Evolutionary conservation across 805 yeast genomes (phyloP).

Genomic region (Teunomyces atbi): DNA sequence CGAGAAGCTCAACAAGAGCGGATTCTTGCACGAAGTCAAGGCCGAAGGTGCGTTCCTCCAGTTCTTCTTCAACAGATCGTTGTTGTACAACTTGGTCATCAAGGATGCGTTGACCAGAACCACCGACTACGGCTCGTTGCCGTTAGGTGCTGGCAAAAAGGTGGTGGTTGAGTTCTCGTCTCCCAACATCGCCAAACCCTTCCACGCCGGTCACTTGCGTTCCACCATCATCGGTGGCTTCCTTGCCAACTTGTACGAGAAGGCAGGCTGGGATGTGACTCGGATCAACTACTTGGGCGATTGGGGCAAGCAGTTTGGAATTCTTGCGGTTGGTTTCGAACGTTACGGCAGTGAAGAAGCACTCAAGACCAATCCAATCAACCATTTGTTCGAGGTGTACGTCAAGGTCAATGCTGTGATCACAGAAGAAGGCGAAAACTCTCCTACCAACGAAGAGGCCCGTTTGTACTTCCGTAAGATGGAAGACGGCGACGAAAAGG

Average conservation of each 20-base stretch:
- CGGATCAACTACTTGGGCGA: constrained; percentile 96
- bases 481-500: constrained; percentile 90
- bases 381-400: constrained; percentile 92
- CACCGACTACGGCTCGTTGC: constrained; percentile 68
- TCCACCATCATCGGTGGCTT: constrained; percentile 98
- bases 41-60: constrained; percentile 91
- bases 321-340: constrained; percentile 88
- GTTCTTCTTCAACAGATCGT: constrained; percentile 71
- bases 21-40: constrained; percentile 64
- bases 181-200: constrained; percentile 98
- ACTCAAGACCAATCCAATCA: constrained; percentile 76
- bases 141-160: constrained; percentile 66
- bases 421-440: constrained; percentile 56
- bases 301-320: constrained; percentile 99
- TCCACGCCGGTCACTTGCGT: constrained; percentile 99
- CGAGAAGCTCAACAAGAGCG: constrained; percentile 67
- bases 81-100: constrained; percentile 66
- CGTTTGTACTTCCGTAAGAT: constrained; percentile 81
- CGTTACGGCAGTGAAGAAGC: constrained; percentile 79
- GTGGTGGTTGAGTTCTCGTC: constrained; percentile 88
- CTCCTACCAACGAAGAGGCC: constrained; percentile 72
- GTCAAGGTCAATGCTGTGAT: constrained; percentile 83
- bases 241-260: constrained; percentile 83
- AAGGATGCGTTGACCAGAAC: constrained; percentile 64
- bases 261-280: constrained; percentile 86